Evolutionary conservation across 192 early-diverging fungal genomes (phyloP).

Genomic region (Coemansia umbellata): DNA sequence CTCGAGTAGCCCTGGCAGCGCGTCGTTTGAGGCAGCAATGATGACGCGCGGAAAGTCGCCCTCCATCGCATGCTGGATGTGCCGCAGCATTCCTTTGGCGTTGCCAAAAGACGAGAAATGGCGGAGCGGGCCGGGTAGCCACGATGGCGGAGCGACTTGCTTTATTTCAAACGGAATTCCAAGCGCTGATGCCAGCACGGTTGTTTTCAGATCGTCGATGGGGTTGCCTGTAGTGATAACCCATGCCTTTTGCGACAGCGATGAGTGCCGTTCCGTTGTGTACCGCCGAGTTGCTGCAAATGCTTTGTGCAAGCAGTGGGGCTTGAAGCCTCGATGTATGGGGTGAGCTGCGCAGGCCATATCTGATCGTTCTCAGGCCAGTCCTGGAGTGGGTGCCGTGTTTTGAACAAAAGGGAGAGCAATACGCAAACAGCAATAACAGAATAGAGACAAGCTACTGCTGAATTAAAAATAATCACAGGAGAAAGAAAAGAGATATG

Average conservation of each 20-base stretch:
- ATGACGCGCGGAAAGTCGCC: slow-evolving; percentile 25
- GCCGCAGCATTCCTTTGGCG: background rate
- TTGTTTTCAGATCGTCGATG: slow-evolving; percentile 7
- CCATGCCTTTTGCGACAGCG: slow-evolving; percentile 37
- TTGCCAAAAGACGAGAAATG: slow-evolving; percentile 1
- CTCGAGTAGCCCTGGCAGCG: slow-evolving; percentile 35
- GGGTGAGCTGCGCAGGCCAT: no score
- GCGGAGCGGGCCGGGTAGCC: background rate
- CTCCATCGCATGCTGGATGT: slow-evolving; percentile 1
- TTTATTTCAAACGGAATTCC: slow-evolving; percentile 19
- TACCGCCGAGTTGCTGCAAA: slow-evolving; percentile 1
- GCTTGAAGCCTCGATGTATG: no score
- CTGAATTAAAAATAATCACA: no score
- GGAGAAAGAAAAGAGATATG: no score
- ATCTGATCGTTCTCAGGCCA: no score
- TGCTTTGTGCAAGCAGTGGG: no score
- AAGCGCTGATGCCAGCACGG: slow-evolving; percentile 21
- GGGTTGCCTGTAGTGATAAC: slow-evolving; percentile 19
- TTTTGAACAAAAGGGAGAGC: no score
- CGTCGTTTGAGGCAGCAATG: slow-evolving; percentile 23
- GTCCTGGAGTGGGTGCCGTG: no score
- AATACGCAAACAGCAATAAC: no score
- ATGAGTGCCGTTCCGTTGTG: slow-evolving; percentile 32
- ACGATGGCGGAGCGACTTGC: background rate
- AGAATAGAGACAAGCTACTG: no score